Base-by-base conservation (phyloP, 1,284 basidiomycete genomes). In the Gymnopus androsaceus region DNA sequence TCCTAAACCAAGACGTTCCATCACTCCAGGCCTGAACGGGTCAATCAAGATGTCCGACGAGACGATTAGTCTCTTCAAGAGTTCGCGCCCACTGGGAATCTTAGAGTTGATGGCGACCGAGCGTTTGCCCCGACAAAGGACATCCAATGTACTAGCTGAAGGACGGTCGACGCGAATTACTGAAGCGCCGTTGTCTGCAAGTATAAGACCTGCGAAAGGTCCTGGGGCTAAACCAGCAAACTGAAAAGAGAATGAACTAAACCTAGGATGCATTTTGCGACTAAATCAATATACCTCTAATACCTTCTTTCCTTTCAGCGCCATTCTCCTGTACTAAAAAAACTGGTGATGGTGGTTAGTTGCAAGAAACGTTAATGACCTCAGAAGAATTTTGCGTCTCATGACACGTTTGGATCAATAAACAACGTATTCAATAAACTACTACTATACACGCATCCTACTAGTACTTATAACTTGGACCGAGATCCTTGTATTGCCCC, bases 201-300 rank as follows among this genome's bases (percentile, higher is more conserved):
- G 79, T 44, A 94, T 69, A 51, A 93, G 78, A 14, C 88, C 89
- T 7, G 89, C 83, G 62, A 89, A 92, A 0, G 90, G 91, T 1
- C 83, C 90, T 2, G 91, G 92, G 4, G 90, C 91, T n/a, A 94
- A 76, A 17, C 91, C 91, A 30, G 87, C 90, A 64, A 94, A 92
- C 86, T 93, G 61, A 7, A 37, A 33, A 30, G 27, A 2, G 19
- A 9, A 23, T 21, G 12, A 21, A 7, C 17, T 6, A 19, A 30
- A 34, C 23, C 4, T 25, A 28, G 8, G 28, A 34, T 5, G 36
- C 30, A 9, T 8, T 5, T 15, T 33, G 6, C 23, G 14, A n/a
- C 15, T 14, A 23, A 21, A 21, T n/a, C n/a, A 19, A 31, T 47
- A 5, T 21, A 56, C 54, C 17, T 56, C 54, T 36, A 56, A 27